Conservation (phyloP, 2,329 filamentous ascomycete genomes). For the Ophiostoma pallidulum region DNA sequence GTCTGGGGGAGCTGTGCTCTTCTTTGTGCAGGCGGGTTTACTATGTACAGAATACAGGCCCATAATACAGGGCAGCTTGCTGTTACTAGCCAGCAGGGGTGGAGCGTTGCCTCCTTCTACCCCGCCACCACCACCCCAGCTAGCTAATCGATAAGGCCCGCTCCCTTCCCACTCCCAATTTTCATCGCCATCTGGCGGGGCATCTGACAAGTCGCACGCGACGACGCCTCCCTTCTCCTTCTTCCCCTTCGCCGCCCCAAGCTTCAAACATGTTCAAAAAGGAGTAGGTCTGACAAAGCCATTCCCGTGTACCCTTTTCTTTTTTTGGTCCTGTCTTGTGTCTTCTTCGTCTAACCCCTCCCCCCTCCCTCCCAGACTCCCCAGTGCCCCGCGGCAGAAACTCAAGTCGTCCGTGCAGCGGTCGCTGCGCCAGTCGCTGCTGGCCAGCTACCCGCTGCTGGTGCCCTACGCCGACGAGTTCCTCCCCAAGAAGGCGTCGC, state of each 20-base stretch:
- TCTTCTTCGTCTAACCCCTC: not conserved
- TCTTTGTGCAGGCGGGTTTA: too few species aligned
- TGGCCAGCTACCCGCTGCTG: constrained; percentile 78
- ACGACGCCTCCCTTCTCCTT: not conserved
- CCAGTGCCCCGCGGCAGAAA: constrained; percentile 58
- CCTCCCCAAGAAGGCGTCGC: constrained; percentile 85
- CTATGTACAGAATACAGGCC: too few species aligned
- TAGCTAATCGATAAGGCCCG: constrained; percentile 10
- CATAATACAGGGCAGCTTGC: too few species aligned
- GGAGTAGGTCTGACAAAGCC: constrained; percentile 49
- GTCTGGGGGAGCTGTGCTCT: too few species aligned
- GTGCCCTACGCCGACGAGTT: constrained; percentile 86
- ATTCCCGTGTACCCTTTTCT: constrained; percentile 7
- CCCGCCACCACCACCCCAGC: not conserved
- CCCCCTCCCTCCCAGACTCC: too few species aligned
- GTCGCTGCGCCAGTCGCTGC: constrained; percentile 68
- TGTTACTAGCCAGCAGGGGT: not conserved
- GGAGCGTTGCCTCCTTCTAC: too few species aligned
- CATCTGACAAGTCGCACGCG: too few species aligned
- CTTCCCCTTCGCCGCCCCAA: too few species aligned
- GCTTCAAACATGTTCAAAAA: constrained; percentile 71
- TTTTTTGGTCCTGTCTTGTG: not conserved
- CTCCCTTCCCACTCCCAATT: not conserved
- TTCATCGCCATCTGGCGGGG: constrained; percentile 11
- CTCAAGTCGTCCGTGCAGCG: constrained; percentile 96